Conservation (phyloP, 202 grass and related monocot genomes). For the Zoysia matrella region DNA sequence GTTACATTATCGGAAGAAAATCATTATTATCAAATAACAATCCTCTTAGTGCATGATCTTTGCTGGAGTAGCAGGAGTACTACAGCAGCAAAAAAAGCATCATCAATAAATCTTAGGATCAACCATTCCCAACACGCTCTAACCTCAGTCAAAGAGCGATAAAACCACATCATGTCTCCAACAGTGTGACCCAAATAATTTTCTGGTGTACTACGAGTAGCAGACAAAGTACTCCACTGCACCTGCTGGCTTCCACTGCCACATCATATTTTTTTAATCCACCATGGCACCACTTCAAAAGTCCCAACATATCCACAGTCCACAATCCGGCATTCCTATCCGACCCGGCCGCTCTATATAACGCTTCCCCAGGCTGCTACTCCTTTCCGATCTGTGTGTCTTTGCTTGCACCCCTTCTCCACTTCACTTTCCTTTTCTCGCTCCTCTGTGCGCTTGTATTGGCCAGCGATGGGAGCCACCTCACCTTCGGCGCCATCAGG, state of each 20-base stretch:
- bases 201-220: neutral
- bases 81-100: neutral
- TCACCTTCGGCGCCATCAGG: conserved; percentile 48
- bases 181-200: conserved; percentile 44
- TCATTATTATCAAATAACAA: neutral
- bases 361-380: conserved; percentile 53
- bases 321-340: neutral
- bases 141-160: conserved; percentile 41
- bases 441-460: conserved; percentile 31
- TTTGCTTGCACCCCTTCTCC: conserved; percentile 40
- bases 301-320: neutral
- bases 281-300: neutral
- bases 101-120: conserved; percentile 2
- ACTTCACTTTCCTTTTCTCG: neutral
- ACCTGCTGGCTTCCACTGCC: conserved; percentile 2
- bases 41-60: neutral
- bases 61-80: neutral
- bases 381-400: conserved; percentile 55
- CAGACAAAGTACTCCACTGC: conserved; percentile 41
- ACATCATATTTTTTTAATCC: neutral
- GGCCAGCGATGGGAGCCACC: conserved; percentile 55
- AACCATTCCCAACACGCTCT: conserved; percentile 2
- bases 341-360: conserved; percentile 56
- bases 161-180: conserved; percentile 42
- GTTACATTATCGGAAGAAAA: too few relatives aligned